Conservation (phyloP, 345 rosid species). For the Citrus inodora region DNA sequence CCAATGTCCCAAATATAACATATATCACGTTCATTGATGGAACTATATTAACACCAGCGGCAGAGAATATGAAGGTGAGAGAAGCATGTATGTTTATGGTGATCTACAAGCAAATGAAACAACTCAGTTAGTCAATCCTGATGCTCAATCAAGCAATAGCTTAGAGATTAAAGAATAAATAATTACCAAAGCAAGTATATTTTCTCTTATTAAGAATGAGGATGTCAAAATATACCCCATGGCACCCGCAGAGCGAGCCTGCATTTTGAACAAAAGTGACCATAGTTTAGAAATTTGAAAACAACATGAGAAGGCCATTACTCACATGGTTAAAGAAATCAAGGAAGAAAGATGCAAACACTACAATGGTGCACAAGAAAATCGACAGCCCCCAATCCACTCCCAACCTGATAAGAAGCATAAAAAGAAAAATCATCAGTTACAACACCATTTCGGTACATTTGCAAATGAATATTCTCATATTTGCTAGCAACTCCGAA, state of each 20-base stretch:
- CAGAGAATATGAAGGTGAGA: slow-evolving; percentile 60
- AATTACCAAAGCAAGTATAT: slow-evolving; percentile 80
- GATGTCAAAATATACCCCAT: slow-evolving; percentile 80
- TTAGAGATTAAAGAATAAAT: neutral
- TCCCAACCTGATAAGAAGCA: slow-evolving; percentile 50
- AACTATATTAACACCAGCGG: slow-evolving; percentile 65
- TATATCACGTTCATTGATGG: slow-evolving; percentile 83
- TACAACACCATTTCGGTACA: slow-evolving; percentile 3
- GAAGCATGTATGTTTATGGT: slow-evolving; percentile 88
- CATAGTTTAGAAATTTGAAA: slow-evolving; percentile 16
- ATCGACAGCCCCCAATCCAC: slow-evolving; percentile 72
- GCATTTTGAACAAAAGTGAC: slow-evolving; percentile 20
- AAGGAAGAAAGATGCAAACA: slow-evolving; percentile 28
- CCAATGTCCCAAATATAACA: slow-evolving; percentile 75
- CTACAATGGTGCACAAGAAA: slow-evolving; percentile 78
- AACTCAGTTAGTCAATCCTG: slow-evolving; percentile 1
- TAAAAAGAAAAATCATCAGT: slow-evolving; percentile 5
- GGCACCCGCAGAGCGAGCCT: slow-evolving; percentile 81
- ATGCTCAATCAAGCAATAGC: neutral
- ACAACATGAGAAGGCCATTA: slow-evolving; percentile 6
- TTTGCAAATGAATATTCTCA: neutral
- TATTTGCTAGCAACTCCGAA: neutral
- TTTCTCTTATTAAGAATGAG: slow-evolving; percentile 90
- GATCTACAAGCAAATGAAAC: slow-evolving; percentile 51
- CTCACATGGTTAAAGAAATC: slow-evolving; percentile 18